These are phyloP conservation scores for Quercus ilex DNA, from an alignment of 306 rosid genomes.

Conservation along the genomic window DNA sequence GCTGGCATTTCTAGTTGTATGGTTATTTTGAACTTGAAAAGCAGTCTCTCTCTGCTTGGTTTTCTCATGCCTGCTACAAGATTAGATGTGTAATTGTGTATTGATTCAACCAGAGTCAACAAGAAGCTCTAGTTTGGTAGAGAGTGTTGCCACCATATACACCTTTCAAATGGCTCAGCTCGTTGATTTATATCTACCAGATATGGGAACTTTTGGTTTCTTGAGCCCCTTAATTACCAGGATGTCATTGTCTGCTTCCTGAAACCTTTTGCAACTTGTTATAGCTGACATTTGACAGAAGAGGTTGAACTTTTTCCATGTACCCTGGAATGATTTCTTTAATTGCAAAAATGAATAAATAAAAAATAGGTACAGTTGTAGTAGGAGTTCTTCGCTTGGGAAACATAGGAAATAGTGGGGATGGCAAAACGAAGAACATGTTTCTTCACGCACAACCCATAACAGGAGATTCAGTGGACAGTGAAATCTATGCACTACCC, in stretches of 20 bases:
- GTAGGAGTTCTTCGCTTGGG: not conserved
- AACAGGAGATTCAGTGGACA: not conserved
- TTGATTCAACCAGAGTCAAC: not conserved
- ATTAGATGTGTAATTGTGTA: not conserved
- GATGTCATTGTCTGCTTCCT: not conserved
- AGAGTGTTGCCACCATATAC: not conserved
- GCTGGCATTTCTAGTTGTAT: not conserved
- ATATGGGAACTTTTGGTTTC: not conserved
- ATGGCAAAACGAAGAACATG: not conserved
- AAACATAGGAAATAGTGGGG: not conserved
- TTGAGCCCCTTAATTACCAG: not conserved
- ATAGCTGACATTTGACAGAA: not conserved
- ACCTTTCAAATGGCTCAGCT: not conserved
- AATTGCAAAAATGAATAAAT: not conserved
- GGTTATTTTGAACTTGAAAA: constrained; percentile 7
- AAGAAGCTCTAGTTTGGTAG: not conserved
- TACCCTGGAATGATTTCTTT: not conserved
- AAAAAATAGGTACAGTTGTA: not conserved
- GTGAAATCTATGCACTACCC: not conserved
- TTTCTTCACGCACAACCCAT: not conserved
- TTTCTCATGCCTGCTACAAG: not conserved
- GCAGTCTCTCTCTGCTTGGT: not conserved
- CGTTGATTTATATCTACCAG: not conserved
- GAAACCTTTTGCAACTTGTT: not conserved
- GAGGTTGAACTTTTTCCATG: not conserved